Evolutionary conservation across 495 filamentous ascomycete genomes (phyloP).

Genomic region (Cenococcum geophilum): DNA sequence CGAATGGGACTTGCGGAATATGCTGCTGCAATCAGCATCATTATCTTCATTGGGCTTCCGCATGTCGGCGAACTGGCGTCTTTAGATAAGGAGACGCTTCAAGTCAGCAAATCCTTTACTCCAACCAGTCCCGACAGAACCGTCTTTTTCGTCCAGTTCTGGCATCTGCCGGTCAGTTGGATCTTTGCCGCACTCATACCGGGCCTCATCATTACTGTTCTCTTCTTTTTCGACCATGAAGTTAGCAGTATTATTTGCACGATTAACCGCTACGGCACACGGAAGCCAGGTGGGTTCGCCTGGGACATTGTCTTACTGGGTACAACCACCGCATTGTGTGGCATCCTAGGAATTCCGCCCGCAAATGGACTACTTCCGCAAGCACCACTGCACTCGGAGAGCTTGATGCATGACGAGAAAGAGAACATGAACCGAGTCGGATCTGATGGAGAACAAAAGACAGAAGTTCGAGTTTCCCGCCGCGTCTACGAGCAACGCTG

Average conservation of each 20-base stretch:
- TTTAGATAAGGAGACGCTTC: constrained; percentile 58
- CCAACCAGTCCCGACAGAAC: constrained; percentile 54
- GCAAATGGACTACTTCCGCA: constrained; percentile 66
- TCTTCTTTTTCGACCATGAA: constrained; percentile 73
- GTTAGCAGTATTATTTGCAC: constrained; percentile 73
- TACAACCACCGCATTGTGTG: constrained; percentile 62
- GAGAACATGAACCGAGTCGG: constrained; percentile 40
- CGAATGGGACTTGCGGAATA: constrained; percentile 62
- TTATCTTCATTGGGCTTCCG: constrained; percentile 61
- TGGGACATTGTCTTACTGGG: constrained; percentile 66
- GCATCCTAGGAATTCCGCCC: constrained; percentile 63
- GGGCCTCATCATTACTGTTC: constrained; percentile 59
- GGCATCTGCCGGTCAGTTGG: constrained; percentile 57
- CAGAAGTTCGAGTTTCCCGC: constrained; percentile 40
- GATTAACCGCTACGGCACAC: constrained; percentile 58
- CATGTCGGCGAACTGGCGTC: constrained; percentile 57
- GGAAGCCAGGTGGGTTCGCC: constrained; percentile 61
- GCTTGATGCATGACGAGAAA: constrained; percentile 52
- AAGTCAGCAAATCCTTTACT: constrained; percentile 52
- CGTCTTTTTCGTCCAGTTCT: constrained; percentile 61
- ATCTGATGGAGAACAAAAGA: constrained; percentile 39
- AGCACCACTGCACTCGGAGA: constrained; percentile 64
- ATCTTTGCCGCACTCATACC: constrained; percentile 60
- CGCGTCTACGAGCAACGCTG: constrained; percentile 64
- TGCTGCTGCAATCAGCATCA: constrained; percentile 65